A percentile compares a stretch with the other conserved stretches of the same genome.
Conservation (phyloP, 2,329 filamentous ascomycete species). For the Ambrosiella xylebori region DNA sequence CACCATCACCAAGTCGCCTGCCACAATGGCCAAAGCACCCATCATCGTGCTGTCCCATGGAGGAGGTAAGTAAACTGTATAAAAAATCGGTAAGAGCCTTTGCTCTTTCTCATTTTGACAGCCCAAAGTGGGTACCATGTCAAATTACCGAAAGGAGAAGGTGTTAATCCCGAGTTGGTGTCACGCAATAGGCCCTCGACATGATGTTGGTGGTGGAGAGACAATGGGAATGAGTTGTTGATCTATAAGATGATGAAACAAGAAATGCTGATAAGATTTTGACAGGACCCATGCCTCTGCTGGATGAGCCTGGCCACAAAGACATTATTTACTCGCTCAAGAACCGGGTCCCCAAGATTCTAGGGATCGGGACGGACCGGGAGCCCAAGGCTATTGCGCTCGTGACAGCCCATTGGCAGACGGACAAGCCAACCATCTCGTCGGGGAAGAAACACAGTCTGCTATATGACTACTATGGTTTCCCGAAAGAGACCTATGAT, state of each 20-base stretch:
- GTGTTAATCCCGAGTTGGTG: not conserved
- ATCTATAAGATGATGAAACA: not conserved
- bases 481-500: slow-evolving; percentile 36
- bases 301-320: slow-evolving; percentile 36
- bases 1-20: not conserved
- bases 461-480: slow-evolving; percentile 42
- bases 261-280: not conserved
- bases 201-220: not conserved
- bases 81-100: not conserved
- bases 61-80: slow-evolving; percentile 21
- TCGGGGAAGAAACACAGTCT: slow-evolving; percentile 30
- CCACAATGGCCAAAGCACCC: slow-evolving; percentile 25
- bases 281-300: slow-evolving; percentile 38
- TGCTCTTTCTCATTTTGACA: not conserved
- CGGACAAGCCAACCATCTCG: slow-evolving; percentile 31
- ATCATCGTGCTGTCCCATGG: slow-evolving; percentile 34
- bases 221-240: not conserved
- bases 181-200: not conserved
- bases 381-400: slow-evolving; percentile 35
- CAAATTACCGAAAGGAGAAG: not conserved
- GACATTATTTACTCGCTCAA: slow-evolving; percentile 34
- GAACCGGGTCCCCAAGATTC: slow-evolving; percentile 35
- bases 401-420: slow-evolving; percentile 42
- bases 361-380: slow-evolving; percentile 33
- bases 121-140: not conserved